A percentile compares a stretch with the other conserved stretches of the same genome.
Conservation (phyloP, 345 rosid species). For the Acer yangbiense region DNA sequence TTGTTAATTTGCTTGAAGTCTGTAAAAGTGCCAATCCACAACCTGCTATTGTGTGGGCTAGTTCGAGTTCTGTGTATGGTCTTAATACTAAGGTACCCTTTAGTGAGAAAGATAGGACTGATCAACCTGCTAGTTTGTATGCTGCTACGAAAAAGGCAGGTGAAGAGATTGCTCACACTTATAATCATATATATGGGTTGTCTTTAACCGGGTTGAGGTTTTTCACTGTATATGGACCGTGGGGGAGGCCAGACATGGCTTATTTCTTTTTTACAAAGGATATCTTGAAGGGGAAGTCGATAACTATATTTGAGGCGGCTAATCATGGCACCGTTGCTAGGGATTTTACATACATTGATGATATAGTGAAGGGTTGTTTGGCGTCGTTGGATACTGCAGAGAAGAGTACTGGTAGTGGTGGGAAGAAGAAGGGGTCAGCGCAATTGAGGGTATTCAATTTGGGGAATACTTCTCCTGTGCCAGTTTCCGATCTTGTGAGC, state of each 20-base stretch:
- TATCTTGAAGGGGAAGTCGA: conserved; percentile 66
- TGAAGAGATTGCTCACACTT: conserved; percentile 93
- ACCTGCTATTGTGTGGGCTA: conserved; percentile 90
- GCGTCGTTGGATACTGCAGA: conserved; percentile 83
- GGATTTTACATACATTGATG: conserved; percentile 94
- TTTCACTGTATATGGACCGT: conserved; percentile 89
- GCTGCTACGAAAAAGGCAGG: conserved; percentile 96
- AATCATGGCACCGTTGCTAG: conserved; percentile 79
- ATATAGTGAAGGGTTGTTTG: conserved; percentile 88
- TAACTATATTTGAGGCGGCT: conserved; percentile 68
- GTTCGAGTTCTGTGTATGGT: conserved; percentile 86
- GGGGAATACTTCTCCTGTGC: conserved; percentile 95
- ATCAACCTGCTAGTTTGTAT: conserved; percentile 93
- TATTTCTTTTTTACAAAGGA: conserved; percentile 89
- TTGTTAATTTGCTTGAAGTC: conserved; percentile 75
- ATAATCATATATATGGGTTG: conserved; percentile 84
- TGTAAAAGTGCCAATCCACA: conserved; percentile 79
- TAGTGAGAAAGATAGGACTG: conserved; percentile 85
- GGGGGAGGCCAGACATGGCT: conserved; percentile 98
- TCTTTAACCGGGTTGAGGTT: conserved; percentile 84
- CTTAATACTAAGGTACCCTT: conserved; percentile 88
- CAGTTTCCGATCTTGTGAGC: conserved; percentile 76
- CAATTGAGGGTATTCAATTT: conserved; percentile 85
- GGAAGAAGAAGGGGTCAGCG: conserved; percentile 87
- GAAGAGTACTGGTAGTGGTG: conserved; percentile 93